Percentiles rank a stretch among this genome's conserved stretches.
Conservation (phyloP, 2,329 filamentous ascomycete species). For the Aspergillus terreus region DNA sequence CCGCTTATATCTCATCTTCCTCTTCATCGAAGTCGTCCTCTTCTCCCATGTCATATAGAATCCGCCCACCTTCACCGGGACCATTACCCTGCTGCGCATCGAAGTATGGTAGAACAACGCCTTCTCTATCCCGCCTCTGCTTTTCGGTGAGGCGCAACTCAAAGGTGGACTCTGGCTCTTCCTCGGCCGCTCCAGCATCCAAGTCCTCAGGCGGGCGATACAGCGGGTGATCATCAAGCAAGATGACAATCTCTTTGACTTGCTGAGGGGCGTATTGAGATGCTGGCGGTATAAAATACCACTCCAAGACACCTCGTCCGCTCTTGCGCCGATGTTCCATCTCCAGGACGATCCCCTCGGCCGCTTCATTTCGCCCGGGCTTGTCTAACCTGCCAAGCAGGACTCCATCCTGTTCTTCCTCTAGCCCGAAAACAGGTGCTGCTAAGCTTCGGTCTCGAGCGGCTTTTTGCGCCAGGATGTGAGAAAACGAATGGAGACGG, state of each 20-base stretch:
- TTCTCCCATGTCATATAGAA: slow-evolving; percentile 92
- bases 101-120: slow-evolving; percentile 90
- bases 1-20: slow-evolving; percentile 75
- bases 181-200: slow-evolving; percentile 43
- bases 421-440: slow-evolving; percentile 74
- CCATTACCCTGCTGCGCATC: slow-evolving; percentile 77
- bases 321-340: slow-evolving; percentile 85
- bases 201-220: slow-evolving; percentile 54
- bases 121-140: slow-evolving; percentile 80
- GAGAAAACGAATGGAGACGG: slow-evolving; percentile 66
- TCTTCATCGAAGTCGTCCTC: slow-evolving; percentile 98
- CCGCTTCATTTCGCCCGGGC: slow-evolving; percentile 28
- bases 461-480: slow-evolving; percentile 70
- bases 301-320: slow-evolving; percentile 72
- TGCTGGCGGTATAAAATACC: slow-evolving; percentile 54
- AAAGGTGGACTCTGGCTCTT: slow-evolving; percentile 72
- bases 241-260: slow-evolving; percentile 49
- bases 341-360: slow-evolving; percentile 68
- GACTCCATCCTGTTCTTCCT: slow-evolving; percentile 73
- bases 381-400: slow-evolving; percentile 59
- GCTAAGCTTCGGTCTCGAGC: slow-evolving; percentile 71
- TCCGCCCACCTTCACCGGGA: slow-evolving; percentile 80
- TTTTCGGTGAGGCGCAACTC: slow-evolving; percentile 84
- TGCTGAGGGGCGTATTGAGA: slow-evolving; percentile 43
- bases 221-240: slow-evolving; percentile 73